phyloP scores from a whole-genome alignment of 108 stramenopile species.

The Mayamaea pseudoterrestris region DNA sequence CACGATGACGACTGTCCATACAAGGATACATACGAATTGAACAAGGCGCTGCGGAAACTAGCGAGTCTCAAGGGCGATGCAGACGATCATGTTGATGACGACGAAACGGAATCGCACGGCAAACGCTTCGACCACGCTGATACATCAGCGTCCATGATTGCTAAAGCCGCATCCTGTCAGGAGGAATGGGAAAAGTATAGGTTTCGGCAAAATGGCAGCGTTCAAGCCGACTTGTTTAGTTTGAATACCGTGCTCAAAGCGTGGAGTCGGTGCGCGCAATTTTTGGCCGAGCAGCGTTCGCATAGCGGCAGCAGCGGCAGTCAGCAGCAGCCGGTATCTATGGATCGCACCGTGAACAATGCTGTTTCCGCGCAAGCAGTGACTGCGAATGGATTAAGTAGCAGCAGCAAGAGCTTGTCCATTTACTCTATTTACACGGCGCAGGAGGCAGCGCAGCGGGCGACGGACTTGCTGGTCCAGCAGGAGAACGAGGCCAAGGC shows the following conservation, averaged over 20 bases:
- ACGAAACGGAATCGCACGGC: no score
- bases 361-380: not conserved
- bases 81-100: no score
- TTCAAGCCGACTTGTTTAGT: constrained; percentile 12
- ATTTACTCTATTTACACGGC: constrained; percentile 29
- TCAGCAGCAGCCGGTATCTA: no score
- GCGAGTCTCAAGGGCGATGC: not conserved
- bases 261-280: constrained; percentile 14
- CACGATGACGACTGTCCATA: no score
- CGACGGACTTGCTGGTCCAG: constrained; percentile 10
- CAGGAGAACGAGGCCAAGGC: constrained; percentile 2
- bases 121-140: no score
- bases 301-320: no score
- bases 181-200: no score
- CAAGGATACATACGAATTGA: constrained; percentile 1
- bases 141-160: no score
- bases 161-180: no score
- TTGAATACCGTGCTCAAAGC: constrained; percentile 24
- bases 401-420: no score
- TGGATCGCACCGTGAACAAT: constrained; percentile 1
- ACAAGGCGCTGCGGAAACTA: not conserved
- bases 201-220: no score
- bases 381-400: not conserved
- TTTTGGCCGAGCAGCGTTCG: constrained; percentile 12
- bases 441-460: constrained; percentile 17